Evolutionary conservation across 1,284 basidiomycete species (phyloP).

Genomic region (Chalciporus piperatoides): DNA sequence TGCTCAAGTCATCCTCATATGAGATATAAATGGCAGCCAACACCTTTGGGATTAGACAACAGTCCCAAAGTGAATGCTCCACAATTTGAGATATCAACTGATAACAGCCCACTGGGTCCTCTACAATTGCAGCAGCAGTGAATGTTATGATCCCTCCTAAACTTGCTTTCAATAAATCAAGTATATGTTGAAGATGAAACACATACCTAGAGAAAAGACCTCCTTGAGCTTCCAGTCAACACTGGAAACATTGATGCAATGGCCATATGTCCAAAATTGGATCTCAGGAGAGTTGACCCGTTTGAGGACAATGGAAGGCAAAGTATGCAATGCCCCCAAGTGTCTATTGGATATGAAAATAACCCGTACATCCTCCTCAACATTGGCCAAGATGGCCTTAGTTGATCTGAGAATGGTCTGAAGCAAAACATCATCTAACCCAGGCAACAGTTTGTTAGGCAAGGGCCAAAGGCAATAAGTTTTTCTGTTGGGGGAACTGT

Average conservation of each 20-base stretch:
- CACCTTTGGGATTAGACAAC: conserved; percentile 57
- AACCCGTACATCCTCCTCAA: conserved; percentile 41
- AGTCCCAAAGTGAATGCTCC: conserved; percentile 62
- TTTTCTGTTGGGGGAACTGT: conserved; percentile 18
- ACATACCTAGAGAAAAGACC: conserved; percentile 61
- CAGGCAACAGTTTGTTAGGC: conserved; percentile 18
- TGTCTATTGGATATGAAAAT: conserved; percentile 66
- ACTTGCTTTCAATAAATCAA: conserved; percentile 12
- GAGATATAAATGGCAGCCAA: conserved; percentile 43
- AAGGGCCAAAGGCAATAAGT: conserved; percentile 41
- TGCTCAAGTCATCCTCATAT: conserved; percentile 26
- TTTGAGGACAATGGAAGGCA: conserved; percentile 47
- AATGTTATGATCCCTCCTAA: conserved; percentile 68
- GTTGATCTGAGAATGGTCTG: conserved; percentile 43
- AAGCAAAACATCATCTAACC: conserved; percentile 47
- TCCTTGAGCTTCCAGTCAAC: conserved; percentile 56
- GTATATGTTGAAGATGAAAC: conserved; percentile 2
- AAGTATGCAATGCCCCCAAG: conserved; percentile 42
- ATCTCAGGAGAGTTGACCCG: conserved; percentile 41
- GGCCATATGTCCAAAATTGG: conserved; percentile 65
- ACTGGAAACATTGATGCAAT: conserved; percentile 46
- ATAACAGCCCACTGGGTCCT: conserved; percentile 44
- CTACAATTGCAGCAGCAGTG: conserved; percentile 52
- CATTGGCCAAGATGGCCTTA: conserved; percentile 36
- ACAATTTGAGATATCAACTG: conserved; percentile 46